phyloP scores from a whole-genome alignment of 805 yeast genomes.

The Zygosaccharomyces lentus region DNA sequence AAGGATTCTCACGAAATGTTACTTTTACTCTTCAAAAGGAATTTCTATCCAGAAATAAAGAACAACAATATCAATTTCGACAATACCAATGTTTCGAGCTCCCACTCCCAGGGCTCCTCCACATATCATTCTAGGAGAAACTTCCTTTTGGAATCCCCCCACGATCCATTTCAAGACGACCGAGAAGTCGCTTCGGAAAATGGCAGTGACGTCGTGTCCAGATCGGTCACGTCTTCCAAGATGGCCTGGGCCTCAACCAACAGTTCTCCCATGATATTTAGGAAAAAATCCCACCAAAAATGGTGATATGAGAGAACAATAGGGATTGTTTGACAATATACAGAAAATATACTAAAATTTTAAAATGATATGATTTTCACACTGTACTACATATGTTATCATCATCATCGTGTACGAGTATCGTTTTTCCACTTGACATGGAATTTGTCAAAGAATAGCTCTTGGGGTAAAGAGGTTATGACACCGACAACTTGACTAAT shows the following conservation, averaged over 20 bases:
- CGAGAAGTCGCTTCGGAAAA: not conserved
- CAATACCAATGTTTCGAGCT: not conserved
- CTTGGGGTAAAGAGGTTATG: not conserved
- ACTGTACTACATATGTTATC: not conserved
- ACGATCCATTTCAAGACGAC: not conserved
- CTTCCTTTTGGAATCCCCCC: not conserved
- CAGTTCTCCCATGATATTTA: not conserved
- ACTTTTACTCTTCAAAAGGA: slow-evolving; percentile 57
- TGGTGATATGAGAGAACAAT: not conserved
- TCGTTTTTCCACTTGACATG: not conserved
- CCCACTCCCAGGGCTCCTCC: slow-evolving; percentile 5
- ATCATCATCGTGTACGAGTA: not conserved
- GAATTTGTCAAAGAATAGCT: not conserved
- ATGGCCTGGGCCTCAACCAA: not conserved
- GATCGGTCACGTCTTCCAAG: not conserved
- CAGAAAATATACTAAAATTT: not conserved
- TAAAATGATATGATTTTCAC: too few relatives aligned
- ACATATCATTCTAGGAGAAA: slow-evolving; percentile 2
- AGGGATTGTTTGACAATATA: too few relatives aligned
- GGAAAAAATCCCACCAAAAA: slow-evolving; percentile 1
- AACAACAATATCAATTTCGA: slow-evolving; percentile 31
- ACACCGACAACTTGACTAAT: not conserved
- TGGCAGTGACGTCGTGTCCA: slow-evolving; percentile 1
- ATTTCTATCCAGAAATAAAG: slow-evolving; percentile 62
- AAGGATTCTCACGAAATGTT: slow-evolving; percentile 64